These are phyloP conservation scores for Candida pseudoglaebosa DNA, from an alignment of 805 yeast genomes.

Conservation along the genomic window DNA sequence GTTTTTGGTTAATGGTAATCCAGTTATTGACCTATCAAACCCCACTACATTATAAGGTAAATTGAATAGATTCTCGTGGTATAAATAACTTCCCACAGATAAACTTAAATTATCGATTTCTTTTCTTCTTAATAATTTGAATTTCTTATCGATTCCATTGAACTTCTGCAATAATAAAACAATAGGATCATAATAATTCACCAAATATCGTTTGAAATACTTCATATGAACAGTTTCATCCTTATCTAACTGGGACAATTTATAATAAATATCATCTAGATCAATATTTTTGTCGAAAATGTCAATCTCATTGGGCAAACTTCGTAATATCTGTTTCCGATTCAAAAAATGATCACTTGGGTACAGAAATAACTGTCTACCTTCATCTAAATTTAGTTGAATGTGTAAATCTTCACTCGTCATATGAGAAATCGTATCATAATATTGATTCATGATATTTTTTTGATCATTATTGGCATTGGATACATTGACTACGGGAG, in stretches of 20 bases:
- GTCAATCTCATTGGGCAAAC: constrained; percentile 35
- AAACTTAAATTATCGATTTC: constrained; percentile 26
- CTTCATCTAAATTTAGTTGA: constrained; percentile 33
- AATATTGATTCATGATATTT: constrained; percentile 14
- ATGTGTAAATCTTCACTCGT: constrained; percentile 32
- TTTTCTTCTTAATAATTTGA: constrained; percentile 32
- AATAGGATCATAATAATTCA: constrained; percentile 30
- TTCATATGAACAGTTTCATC: constrained; percentile 36
- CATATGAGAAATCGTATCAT: constrained; percentile 32
- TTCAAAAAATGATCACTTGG: constrained; percentile 34
- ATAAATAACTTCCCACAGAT: constrained; percentile 26
- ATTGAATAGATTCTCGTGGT: constrained; percentile 24
- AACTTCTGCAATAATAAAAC: constrained; percentile 27
- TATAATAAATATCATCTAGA: constrained; percentile 28
- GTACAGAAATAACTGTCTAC: constrained; percentile 30
- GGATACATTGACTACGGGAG: neutral
- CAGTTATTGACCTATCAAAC: constrained; percentile 35
- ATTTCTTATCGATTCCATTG: constrained; percentile 34
- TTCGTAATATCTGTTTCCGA: constrained; percentile 25
- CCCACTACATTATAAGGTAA: constrained; percentile 39
- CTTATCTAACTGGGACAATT: constrained; percentile 28
- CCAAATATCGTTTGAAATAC: constrained; percentile 29
- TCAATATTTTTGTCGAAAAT: constrained; percentile 22
- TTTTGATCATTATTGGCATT: constrained; percentile 2
- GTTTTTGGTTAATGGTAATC: constrained; percentile 29